Percentiles rank a stretch among this genome's conserved stretches.
These are phyloP conservation scores for Voacanga thouarsii DNA, from an alignment of 257 asterid genomes.

Conservation along the genomic window DNA sequence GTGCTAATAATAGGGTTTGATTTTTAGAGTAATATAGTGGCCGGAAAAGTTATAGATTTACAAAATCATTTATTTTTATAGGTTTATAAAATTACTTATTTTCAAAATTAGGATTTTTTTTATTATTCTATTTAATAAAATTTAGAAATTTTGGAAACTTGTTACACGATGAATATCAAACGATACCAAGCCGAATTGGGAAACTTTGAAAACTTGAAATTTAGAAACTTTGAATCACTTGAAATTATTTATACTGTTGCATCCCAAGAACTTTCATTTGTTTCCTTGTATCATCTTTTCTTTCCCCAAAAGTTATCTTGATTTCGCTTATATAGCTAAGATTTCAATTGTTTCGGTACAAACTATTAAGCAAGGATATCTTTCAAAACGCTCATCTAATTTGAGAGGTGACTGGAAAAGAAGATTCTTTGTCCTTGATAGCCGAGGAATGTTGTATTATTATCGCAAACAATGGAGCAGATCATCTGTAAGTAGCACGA, in stretches of 20 bases:
- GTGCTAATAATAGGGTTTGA: no score
- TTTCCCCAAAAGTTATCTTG: background rate
- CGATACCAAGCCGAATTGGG: no score
- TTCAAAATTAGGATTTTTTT: no score
- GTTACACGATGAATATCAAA: no score
- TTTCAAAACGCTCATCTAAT: conserved; percentile 92
- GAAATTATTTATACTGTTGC: background rate
- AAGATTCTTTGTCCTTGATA: conserved; percentile 98
- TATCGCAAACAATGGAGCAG: conserved; percentile 94
- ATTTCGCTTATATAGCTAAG: conserved; percentile 34
- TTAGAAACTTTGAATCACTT: no score
- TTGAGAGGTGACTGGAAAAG: conserved; percentile 99
- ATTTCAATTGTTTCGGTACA: conserved; percentile 86
- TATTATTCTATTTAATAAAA: no score
- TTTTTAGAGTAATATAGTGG: no score
- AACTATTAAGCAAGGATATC: conserved; percentile 98
- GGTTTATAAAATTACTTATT: no score
- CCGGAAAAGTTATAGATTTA: no score
- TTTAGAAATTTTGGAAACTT: no score
- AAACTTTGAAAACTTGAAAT: no score
- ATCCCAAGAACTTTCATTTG: conserved; percentile 5
- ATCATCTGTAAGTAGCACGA: conserved; percentile 84
- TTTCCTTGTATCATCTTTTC: conserved; percentile 12
- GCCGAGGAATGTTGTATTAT: conserved; percentile 98
- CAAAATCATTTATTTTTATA: no score